These are phyloP conservation scores for Simmondsia chinensis DNA, from an alignment of 148 eudicot genomes.

Conservation along the genomic window DNA sequence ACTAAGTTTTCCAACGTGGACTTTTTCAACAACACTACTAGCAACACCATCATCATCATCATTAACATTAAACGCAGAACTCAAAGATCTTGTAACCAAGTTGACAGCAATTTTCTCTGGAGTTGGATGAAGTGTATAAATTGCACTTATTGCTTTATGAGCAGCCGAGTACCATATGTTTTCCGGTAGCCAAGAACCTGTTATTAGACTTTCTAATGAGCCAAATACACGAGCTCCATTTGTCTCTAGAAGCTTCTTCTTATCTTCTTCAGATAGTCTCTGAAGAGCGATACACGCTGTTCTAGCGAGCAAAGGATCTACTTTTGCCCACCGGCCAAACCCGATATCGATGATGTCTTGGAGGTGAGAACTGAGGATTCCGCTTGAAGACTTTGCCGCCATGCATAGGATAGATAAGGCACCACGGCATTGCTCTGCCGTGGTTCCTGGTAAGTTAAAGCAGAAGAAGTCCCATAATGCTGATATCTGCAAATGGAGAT, in stretches of 20 bases:
- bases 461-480: conserved; percentile 97
- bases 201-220: conserved; percentile 53
- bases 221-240: conserved; percentile 61
- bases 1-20: conserved; percentile 71
- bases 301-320: conserved; percentile 94
- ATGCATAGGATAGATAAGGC: conserved; percentile 84
- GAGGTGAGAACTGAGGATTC: conserved; percentile 71
- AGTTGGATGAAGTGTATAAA: conserved; percentile 79
- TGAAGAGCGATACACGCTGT: conserved; percentile 86
- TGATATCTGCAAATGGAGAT: conserved; percentile 48
- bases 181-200: conserved; percentile 76
- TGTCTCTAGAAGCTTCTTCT: conserved; percentile 56
- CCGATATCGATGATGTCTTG: conserved; percentile 95
- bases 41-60: conserved; percentile 31
- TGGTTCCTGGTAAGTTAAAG: conserved; percentile 77
- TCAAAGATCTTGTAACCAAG: conserved; percentile 51
- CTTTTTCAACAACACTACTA: conserved; percentile 23
- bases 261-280: conserved; percentile 82
- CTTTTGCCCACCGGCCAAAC: conserved; percentile 97
- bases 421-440: conserved; percentile 93
- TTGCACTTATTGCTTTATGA: conserved; percentile 78
- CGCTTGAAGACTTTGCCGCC: conserved; percentile 82
- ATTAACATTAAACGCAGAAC: conserved; percentile 38
- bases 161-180: conserved; percentile 87
- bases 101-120: conserved; percentile 75